Evolutionary conservation across 495 filamentous ascomycete species (phyloP).

Genomic region (Penicillium silybi): DNA sequence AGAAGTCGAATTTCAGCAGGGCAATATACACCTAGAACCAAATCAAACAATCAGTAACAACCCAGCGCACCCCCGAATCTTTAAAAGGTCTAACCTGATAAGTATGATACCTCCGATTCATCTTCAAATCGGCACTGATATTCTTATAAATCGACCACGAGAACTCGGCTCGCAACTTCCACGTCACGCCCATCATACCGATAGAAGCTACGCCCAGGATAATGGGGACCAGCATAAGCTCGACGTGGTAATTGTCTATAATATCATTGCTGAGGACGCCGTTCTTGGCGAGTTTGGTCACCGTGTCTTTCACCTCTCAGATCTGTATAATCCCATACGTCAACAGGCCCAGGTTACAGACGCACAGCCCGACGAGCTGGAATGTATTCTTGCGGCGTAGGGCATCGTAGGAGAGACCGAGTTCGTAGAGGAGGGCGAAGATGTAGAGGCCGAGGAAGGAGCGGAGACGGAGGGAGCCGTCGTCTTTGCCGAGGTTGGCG

Average conservation of each 20-base stretch:
- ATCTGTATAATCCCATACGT: slow-evolving; percentile 19
- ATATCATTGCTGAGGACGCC: slow-evolving; percentile 1
- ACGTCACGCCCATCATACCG: slow-evolving; percentile 16
- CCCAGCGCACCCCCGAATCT: not conserved
- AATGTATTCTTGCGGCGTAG: slow-evolving; percentile 21
- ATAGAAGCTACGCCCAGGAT: slow-evolving; percentile 14
- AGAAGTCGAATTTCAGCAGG: slow-evolving; percentile 21
- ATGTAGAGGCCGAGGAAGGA: slow-evolving; percentile 23
- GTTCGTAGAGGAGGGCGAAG: slow-evolving; percentile 21
- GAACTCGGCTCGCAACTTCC: slow-evolving; percentile 6
- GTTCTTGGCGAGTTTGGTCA: slow-evolving; percentile 1
- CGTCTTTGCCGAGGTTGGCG: not conserved
- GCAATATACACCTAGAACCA: slow-evolving; percentile 16
- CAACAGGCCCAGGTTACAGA: slow-evolving; percentile 20
- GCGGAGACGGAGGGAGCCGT: slow-evolving; percentile 14
- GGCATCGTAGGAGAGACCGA: slow-evolving; percentile 20
- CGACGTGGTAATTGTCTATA: slow-evolving; percentile 4
- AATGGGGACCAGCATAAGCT: slow-evolving; percentile 18
- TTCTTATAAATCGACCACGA: slow-evolving; percentile 11
- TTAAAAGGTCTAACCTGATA: not conserved
- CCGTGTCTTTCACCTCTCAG: slow-evolving; percentile 13
- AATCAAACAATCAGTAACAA: not conserved
- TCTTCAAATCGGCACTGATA: slow-evolving; percentile 7
- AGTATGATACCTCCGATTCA: slow-evolving; percentile 1
- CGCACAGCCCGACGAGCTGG: slow-evolving; percentile 17